phyloP scores from a whole-genome alignment of 2,329 filamentous ascomycete genomes.

The Calonectria pseudoreteaudii region DNA sequence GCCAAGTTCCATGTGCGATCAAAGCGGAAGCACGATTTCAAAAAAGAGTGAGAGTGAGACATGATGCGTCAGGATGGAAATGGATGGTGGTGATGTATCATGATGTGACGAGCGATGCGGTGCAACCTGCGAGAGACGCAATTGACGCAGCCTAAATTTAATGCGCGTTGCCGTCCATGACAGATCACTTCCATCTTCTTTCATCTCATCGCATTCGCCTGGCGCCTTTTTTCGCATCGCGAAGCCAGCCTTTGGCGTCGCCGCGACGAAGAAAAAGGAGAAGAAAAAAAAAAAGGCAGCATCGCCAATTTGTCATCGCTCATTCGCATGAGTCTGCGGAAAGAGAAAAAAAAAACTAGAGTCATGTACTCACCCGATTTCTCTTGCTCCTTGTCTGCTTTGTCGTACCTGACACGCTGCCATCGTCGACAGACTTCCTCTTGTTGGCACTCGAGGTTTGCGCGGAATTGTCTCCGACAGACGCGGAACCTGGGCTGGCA shows the following conservation, averaged over 20 bases:
- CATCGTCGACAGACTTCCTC: slow-evolving; percentile 57
- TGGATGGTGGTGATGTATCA: background rate
- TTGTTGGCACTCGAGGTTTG: slow-evolving; percentile 46
- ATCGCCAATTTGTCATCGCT: background rate
- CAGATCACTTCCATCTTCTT: slow-evolving; percentile 19
- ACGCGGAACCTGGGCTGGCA: slow-evolving; percentile 53
- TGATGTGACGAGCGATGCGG: background rate
- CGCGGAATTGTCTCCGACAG: slow-evolving; percentile 64
- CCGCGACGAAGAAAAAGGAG: background rate
- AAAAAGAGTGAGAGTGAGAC: background rate
- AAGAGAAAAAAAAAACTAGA: background rate
- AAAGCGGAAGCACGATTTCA: background rate
- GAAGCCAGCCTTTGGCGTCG: background rate
- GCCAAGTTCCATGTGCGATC: slow-evolving; percentile 15
- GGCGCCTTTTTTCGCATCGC: background rate
- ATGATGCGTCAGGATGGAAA: slow-evolving; percentile 1
- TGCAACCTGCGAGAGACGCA: background rate
- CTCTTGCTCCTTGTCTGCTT: slow-evolving; percentile 71
- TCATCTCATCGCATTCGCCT: slow-evolving; percentile 19
- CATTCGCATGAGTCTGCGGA: slow-evolving; percentile 8
- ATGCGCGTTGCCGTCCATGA: background rate
- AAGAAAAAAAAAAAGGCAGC: background rate
- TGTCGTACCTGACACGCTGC: slow-evolving; percentile 36
- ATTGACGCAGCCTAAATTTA: background rate
- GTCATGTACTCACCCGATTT: slow-evolving; percentile 61